A percentile compares a stretch with the other conserved stretches of the same genome.
These are phyloP conservation scores for Chimonanthus praecox DNA, from an alignment of 164 flowering plant genomes.

Conservation along the genomic window DNA sequence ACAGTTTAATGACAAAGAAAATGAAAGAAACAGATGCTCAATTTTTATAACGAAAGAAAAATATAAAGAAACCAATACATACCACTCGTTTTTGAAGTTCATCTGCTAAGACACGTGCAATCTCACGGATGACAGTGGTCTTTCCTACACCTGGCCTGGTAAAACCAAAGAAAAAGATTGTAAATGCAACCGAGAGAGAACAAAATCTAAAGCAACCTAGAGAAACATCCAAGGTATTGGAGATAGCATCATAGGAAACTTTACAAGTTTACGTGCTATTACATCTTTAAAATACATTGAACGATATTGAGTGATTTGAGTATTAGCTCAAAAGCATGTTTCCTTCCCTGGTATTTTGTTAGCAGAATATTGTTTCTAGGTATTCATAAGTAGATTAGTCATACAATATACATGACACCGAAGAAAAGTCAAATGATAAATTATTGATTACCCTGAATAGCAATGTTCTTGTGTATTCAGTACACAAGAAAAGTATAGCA, in stretches of 20 bases:
- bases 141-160: slow-evolving; percentile 75
- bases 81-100: slow-evolving; percentile 73
- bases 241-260: not conserved
- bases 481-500: not conserved
- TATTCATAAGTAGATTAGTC: not conserved
- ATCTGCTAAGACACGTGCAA: slow-evolving; percentile 61
- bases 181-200: too few species aligned
- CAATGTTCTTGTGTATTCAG: not conserved
- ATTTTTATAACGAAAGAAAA: not conserved
- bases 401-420: not conserved
- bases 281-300: not conserved
- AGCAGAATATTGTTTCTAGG: not conserved
- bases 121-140: slow-evolving; percentile 72
- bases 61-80: slow-evolving; percentile 1
- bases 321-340: not conserved
- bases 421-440: too few species aligned
- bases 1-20: slow-evolving; percentile 8
- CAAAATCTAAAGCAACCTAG: too few species aligned
- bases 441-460: not conserved
- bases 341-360: not conserved
- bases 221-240: not conserved
- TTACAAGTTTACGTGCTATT: not conserved
- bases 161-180: slow-evolving; percentile 1
- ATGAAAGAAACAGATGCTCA: not conserved
- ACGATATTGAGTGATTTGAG: not conserved